Conservation (phyloP, 192 early-diverging fungal species). For the Diversispora epigaea region DNA sequence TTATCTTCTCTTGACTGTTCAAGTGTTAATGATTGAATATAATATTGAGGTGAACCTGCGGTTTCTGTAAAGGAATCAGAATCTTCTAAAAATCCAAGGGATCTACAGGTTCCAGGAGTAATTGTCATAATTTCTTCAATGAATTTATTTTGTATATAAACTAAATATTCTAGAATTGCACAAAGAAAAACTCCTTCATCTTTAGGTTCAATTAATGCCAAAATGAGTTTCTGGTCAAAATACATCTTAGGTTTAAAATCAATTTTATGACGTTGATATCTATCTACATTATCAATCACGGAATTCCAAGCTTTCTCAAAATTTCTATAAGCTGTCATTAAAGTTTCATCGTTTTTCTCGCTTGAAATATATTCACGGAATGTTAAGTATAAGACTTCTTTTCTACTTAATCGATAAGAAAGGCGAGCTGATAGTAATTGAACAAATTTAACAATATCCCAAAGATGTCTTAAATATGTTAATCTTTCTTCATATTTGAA, state of each 20-base stretch:
- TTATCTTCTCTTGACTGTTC: neutral
- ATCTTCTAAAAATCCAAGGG: constrained; percentile 4
- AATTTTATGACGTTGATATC: constrained; percentile 11
- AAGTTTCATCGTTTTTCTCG: neutral
- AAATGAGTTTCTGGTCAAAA: no score
- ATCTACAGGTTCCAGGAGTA: constrained; percentile 5
- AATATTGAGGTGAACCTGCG: neutral
- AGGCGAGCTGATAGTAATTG: no score
- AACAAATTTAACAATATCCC: no score
- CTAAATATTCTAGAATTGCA: constrained; percentile 19
- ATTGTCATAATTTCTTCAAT: neutral
- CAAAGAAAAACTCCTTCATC: constrained; percentile 6
- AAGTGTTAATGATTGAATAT: constrained; percentile 17
- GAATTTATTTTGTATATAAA: constrained; percentile 26
- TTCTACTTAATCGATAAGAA: no score
- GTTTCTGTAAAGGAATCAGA: neutral
- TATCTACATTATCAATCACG: neutral
- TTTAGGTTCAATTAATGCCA: constrained; percentile 3
- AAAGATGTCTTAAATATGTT: no score
- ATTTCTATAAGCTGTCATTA: neutral
- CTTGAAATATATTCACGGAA: constrained; percentile 24
- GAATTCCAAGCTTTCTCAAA: constrained; percentile 31
- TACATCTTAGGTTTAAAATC: neutral
- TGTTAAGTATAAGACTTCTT: no score
- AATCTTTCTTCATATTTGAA: no score